Conservation (phyloP, 2,329 filamentous ascomycete genomes). For the Cadophora sp. region DNA sequence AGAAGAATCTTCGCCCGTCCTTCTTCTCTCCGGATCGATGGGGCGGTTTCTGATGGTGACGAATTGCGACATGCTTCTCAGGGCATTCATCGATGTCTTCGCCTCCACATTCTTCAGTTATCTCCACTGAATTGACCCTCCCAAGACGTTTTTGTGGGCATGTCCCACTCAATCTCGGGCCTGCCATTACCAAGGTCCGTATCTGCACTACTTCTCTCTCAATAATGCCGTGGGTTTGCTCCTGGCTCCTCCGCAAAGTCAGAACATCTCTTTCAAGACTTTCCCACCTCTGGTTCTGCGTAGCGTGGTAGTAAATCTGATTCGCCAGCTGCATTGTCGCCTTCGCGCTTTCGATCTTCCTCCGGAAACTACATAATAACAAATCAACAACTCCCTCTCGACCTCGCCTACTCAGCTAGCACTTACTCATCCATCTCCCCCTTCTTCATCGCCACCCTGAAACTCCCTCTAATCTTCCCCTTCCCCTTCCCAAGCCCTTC, state of each 20-base stretch:
- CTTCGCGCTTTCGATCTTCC: slow-evolving; percentile 24
- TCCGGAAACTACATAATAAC: neutral
- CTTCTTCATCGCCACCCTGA: slow-evolving; percentile 1
- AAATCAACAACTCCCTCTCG: neutral
- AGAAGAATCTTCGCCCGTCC: neutral
- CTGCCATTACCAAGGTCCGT: neutral
- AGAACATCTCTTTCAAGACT: slow-evolving; percentile 20
- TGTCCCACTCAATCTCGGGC: neutral
- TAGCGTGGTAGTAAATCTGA: slow-evolving; percentile 21
- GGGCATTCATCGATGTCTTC: neutral
- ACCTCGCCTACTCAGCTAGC: neutral
- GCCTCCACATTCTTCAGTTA: neutral
- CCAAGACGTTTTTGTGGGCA: neutral
- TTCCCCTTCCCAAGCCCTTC: neutral
- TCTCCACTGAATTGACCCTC: no score
- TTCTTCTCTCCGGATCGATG: neutral
- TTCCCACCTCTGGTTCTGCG: slow-evolving; percentile 25
- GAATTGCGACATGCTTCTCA: no score
- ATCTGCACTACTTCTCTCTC: neutral
- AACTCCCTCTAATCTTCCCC: neutral
- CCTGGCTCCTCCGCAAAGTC: slow-evolving; percentile 9
- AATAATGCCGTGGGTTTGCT: neutral
- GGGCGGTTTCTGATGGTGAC: neutral
- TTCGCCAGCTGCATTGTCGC: slow-evolving; percentile 23
- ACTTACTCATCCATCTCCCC: slow-evolving; percentile 7